Evolutionary conservation across 2,329 filamentous ascomycete species (phyloP), one percentile per base, ranked within the genome.

Genomic region (Colletotrichum simmondsii): DNA sequence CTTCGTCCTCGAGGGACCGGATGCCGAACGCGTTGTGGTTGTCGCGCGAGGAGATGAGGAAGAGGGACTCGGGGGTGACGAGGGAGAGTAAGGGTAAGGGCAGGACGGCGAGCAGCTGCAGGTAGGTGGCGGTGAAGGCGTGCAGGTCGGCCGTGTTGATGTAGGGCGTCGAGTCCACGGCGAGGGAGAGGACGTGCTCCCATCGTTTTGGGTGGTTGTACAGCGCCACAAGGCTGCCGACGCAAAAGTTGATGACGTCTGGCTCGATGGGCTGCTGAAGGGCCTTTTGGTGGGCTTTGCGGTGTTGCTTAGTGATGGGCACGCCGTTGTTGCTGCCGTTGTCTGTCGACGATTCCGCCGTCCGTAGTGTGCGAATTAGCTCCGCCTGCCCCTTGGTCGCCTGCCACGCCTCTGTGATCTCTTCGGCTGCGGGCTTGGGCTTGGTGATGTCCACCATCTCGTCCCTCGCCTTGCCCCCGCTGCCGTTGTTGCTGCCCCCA

Each of bases 1-100:
- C 70, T 5, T 72, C 70, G n/a, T 72, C 70, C 46, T 72, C 70
- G 30, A 72, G 49, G 7, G 70, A 72, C 11, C 70, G 70, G 42
- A 72, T 70, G 16, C 70, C 70, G 26, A 72, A 72, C 6, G 70
- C 54, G 12, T 72, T 72, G 28, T 72, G 70, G 37, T 59, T 72
- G 26, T 72, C 70, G 46, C 67, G 70, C 32, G 70, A 72, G 19
- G 67, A 59, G 65, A 72, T 53, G 7, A 49, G 59, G 5, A 54
- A 26, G 4, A 72, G 56, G 32, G 66, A 60, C 54, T 56, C 59
- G 12, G 66, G 65, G n/a, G 70, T 72, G 11, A 22, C n/a, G n/a
- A 70, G 26, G n/a, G 66, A 22, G 32, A 72, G 54, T 10, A 72
- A 46, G 1, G 42, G 59, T 16, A 54, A 4, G 4, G 70, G 70